Evolutionary conservation across 2,329 filamentous ascomycete species (phyloP).

Genomic region (Colletotrichum sp.): DNA sequence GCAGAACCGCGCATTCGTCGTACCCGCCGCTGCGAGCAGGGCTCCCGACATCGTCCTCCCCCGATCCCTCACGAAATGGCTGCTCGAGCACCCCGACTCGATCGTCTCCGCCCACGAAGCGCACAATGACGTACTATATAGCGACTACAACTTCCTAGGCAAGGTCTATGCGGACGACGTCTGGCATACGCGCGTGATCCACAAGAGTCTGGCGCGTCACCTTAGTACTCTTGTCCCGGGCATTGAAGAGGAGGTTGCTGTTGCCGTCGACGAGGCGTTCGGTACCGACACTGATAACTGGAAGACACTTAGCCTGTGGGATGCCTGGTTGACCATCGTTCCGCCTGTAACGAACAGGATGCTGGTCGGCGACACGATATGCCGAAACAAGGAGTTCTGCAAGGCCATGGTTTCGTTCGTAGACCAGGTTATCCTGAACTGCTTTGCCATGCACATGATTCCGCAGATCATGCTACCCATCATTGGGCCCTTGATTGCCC

Average conservation of each 20-base stretch:
- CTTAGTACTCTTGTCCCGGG: constrained; percentile 40
- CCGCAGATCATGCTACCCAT: constrained; percentile 55
- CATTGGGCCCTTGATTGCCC: constrained; percentile 46
- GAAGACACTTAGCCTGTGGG: constrained; percentile 47
- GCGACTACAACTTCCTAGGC: constrained; percentile 48
- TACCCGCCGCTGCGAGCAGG: constrained; percentile 43
- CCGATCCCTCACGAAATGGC: constrained; percentile 46
- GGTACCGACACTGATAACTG: constrained; percentile 38
- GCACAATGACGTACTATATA: constrained; percentile 41
- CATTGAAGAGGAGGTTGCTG: constrained; percentile 44
- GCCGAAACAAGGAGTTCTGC: constrained; percentile 50
- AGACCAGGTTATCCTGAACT: constrained; percentile 50
- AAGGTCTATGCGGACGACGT: constrained; percentile 34
- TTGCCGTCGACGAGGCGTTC: constrained; percentile 39
- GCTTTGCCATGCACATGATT: constrained; percentile 48
- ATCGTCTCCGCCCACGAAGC: constrained; percentile 45
- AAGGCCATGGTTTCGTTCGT: constrained; percentile 54
- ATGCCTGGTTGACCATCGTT: constrained; percentile 46
- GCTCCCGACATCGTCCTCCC: constrained; percentile 50
- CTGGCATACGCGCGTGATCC: constrained; percentile 46
- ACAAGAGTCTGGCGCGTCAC: constrained; percentile 48
- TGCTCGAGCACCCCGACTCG: constrained; percentile 51
- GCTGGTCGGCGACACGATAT: constrained; percentile 41
- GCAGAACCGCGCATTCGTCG: constrained; percentile 43
- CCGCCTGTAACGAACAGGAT: constrained; percentile 48